phyloP scores from a whole-genome alignment of 129 eudicot genomes.

The Oenanthe sinensis region DNA sequence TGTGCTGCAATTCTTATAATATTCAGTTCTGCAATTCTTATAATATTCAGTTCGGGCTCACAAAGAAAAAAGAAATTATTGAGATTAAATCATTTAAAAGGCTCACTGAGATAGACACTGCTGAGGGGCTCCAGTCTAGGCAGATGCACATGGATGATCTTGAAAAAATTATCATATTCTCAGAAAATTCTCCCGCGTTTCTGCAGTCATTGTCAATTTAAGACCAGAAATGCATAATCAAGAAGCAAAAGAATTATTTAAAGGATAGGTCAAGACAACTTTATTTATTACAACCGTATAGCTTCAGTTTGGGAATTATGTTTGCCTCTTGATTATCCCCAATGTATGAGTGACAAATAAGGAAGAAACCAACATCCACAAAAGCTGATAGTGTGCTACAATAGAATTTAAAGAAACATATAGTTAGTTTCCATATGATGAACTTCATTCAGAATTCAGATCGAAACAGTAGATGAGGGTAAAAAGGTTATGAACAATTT shows the following conservation, averaged over 20 bases:
- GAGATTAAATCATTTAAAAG: neutral
- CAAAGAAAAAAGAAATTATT: neutral
- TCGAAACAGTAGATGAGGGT: no score
- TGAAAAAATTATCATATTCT: neutral
- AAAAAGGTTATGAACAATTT: no score
- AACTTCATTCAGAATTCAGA: no score
- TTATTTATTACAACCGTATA: neutral
- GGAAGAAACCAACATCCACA: neutral
- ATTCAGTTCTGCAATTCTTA: no score
- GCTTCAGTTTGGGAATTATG: neutral
- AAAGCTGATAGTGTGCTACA: neutral
- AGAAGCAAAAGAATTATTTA: neutral
- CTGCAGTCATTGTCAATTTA: neutral
- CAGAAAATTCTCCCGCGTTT: neutral
- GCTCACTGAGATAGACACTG: neutral
- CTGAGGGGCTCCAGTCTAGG: conserved; percentile 8
- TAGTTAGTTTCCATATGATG: no score
- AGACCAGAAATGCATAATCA: neutral
- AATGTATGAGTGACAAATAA: neutral
- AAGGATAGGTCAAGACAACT: neutral
- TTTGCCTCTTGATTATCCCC: neutral
- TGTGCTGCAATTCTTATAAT: neutral
- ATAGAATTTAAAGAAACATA: neutral
- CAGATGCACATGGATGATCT: conserved; percentile 1
- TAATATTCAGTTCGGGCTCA: no score